Evolutionary conservation across 495 filamentous ascomycete species (phyloP), one percentile per base, ranked within the genome.

Genomic region (Aspergillus incahuasiensis): DNA sequence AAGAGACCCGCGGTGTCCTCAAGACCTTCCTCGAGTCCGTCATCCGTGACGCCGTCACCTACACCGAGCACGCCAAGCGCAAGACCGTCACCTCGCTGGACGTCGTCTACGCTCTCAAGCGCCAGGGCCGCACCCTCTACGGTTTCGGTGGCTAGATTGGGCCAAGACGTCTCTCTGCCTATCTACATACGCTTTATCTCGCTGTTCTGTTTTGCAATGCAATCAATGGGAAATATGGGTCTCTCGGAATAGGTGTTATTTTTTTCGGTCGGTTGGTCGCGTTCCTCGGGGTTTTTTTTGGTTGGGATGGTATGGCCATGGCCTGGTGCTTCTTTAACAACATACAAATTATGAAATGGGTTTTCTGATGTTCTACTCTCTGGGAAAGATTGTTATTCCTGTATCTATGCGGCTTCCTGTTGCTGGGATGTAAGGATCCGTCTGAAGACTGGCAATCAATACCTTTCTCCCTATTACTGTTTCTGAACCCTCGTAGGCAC

Each of bases 51-150:
- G 92, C 92, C 58, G 92, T 97, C 82, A 96, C 94, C 67, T 98
- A 96, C 81, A 96, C 90, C 44, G 91, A 96, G 78, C 89, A 95
- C 79, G 90, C 91, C 72, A 95, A 95, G 85, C 89, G 92, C 74
- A 96, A 96, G 89, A 96, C 91, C 38, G 91, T 96, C 74, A 95
- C 91, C 38, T 94, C 89, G 11, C 83, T 95, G 57, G 92, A 97
- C 68, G 92, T 97, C 20, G 92, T 97, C 71, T 97, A 96, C 65
- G 90, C 90, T 48, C 83, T 97, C 66, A 94, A 95, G 85, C 85
- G 92, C 75, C 90, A 94, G 79, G 92, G 92, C 69, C 88, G 92
- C 74, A 96, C 91, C 71, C 87, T 96, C 25, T 96, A 97, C 79
- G 92, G 92, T 80, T 97, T 97, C 84, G 92, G 92, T 85, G 92